Base-by-base conservation (phyloP, 2,329 filamentous ascomycete species). In the Tolypocladium album region DNA sequence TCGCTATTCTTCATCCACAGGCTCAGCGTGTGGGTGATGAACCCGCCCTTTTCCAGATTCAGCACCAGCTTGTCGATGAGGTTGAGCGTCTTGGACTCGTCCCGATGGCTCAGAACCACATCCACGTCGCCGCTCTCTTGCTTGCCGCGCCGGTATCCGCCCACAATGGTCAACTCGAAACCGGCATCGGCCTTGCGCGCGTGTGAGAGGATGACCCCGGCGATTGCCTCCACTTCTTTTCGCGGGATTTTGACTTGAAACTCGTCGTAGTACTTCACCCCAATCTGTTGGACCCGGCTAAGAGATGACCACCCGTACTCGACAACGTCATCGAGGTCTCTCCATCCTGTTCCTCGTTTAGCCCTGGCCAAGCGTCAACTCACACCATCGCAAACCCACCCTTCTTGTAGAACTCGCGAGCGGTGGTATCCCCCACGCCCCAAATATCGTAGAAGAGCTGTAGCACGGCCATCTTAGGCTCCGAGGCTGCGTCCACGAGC, bases 241-340 rank as follows among this genome's bases (percentile, higher is more conserved):
- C 92, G 83, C 0, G 90, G 82, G 5, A 97, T 90, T 17, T 82
- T 85, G 20, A 80, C 73, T 55, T 83, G 76, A 59, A 99, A 89
- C 64, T 97, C 93, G 40, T 95, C 88, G 70, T 95, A 96, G 74
- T 87, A 97, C 70, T 97, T 97, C 53, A 97, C 78, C 0, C 94
- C 93, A 59, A 97, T 96, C 70, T 97, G 92, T 72, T 97, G 93
- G 1, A 90, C 88, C 15, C 92, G 85, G 0, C 81, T 88, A 1
- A 97, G 78, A 0, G 73, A 79, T 24, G 78, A 71, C 93, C 93
- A 97, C 13, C 89, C 92, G 67, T 86, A 82, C 67, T 96, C 89
- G 47, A 96, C 79, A 3, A 97, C 77, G 67, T 97, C 92, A 67
- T 97, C 91, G 0, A 96, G 77, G 61, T 94, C 88, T 61, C 84